Evolutionary conservation across 768 basidiomycete genomes (phyloP).

Genomic region (Pulveroboletus sp.): DNA sequence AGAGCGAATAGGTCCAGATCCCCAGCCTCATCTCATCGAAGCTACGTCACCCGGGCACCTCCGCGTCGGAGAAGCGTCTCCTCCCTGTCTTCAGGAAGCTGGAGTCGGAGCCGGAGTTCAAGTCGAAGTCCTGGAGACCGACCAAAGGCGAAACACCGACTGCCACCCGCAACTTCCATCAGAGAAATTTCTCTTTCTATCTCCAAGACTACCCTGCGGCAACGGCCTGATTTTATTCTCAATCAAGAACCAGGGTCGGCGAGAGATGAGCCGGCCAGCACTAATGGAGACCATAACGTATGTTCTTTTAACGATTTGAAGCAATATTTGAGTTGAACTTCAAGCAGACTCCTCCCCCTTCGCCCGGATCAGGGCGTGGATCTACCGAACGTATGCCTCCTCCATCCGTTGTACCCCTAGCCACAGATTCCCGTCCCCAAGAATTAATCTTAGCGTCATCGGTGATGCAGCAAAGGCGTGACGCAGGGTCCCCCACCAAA

Average conservation of each 20-base stretch:
- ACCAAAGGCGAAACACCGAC: conserved; percentile 55
- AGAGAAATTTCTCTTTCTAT: conserved; percentile 30
- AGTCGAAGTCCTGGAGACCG: conserved; percentile 52
- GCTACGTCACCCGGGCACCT: conserved; percentile 30
- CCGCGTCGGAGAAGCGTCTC: conserved; percentile 46
- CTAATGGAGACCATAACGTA: conserved; percentile 38
- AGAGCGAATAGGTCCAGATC: conserved; percentile 37
- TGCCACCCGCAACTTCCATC: conserved; percentile 47
- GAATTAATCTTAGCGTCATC: conserved; percentile 11
- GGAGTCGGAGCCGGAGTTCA: conserved; percentile 47
- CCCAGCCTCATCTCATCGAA: conserved; percentile 41
- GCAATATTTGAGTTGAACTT: conserved; percentile 8
- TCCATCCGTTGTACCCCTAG: conserved; percentile 22
- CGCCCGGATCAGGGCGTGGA: conserved; percentile 19
- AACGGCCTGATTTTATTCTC: conserved; percentile 16
- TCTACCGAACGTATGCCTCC: conserved; percentile 33
- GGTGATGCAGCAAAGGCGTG: conserved; percentile 11
- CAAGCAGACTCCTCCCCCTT: conserved; percentile 15
- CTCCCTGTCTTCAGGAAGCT: conserved; percentile 50
- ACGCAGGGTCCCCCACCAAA: conserved; percentile 18
- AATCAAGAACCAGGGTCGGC: conserved; percentile 23
- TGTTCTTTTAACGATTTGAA: background rate
- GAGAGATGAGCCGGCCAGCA: conserved; percentile 34
- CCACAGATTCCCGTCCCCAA: conserved; percentile 12
- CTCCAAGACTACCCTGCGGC: conserved; percentile 28